Evolutionary conservation across 169 alveolate species (phyloP), one percentile per base, ranked within the genome.

Genomic region (Blepharisma undulans): DNA sequence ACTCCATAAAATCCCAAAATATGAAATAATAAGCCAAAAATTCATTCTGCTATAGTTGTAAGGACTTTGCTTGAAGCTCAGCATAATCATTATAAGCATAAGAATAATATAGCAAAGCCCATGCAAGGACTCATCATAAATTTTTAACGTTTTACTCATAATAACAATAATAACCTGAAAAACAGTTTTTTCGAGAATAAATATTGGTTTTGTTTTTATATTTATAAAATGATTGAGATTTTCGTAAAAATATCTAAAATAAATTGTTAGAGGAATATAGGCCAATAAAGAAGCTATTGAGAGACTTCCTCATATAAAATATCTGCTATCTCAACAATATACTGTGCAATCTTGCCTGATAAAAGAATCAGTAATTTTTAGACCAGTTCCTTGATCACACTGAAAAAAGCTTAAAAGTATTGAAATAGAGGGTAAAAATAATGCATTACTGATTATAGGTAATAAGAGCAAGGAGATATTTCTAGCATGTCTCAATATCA

Each of bases 371-470:
- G 16, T 76, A 12, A 76, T 19, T 22, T 27, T 10, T 12, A 14
- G 33, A 10, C 59, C 27, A 87, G 76, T 59, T 18, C n/a, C 71
- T 66, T 72, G 16, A 29, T 72, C 91, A 87, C 91, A 87, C 22
- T 25, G 72, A 61, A 87, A 87, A 87, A 59, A 21, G 32, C 59
- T 59, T 10, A 87, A 33, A 10, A 87, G 16, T 72, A 22, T 22
- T 14, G 76, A 32, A 72, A 21, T 72, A 12, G 72, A 8, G 21
- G 91, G 91, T 29, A 87, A 72, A 72, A 87, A 74, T 19, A 61
- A 21, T 12, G 16, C 10, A 29, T 87, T 87, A 12, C 78, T 16
- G n/a, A 72, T 10, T 12, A 87, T 25, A 29, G 91, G 91, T 8
- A 87, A n/a, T n/a, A n/a, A n/a, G n/a, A n/a, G n/a, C n/a, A n/a